Evolutionary conservation across 768 basidiomycete species (phyloP).

Genomic region (Leccinum truebloodii): DNA sequence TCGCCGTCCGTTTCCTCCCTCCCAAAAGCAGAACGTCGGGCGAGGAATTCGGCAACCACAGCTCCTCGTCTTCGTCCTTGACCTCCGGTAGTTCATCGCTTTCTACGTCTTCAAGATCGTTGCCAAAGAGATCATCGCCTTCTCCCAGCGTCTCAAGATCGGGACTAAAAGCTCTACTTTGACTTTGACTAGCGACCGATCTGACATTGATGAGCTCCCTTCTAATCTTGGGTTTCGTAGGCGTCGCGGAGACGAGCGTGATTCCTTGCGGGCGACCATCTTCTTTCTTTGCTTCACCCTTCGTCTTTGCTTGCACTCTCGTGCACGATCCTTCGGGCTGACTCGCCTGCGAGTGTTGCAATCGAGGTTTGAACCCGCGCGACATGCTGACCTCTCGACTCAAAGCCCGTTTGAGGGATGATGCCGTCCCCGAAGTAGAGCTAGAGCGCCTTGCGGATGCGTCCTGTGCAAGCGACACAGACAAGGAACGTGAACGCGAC

Average conservation of each 20-base stretch:
- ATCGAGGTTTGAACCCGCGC: constrained; percentile 58
- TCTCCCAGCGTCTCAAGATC: constrained; percentile 1
- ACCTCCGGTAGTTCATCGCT: constrained; percentile 6
- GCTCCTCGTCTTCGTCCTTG: constrained; percentile 39
- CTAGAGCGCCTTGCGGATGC: constrained; percentile 40
- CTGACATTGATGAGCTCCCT: constrained; percentile 8
- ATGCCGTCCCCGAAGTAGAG: constrained; percentile 34
- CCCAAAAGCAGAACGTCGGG: constrained; percentile 42
- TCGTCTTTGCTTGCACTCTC: constrained; percentile 16
- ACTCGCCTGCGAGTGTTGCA: constrained; percentile 14
- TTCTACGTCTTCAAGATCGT: constrained; percentile 1
- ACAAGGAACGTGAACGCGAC: constrained; percentile 61
- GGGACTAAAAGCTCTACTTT: constrained; percentile 7
- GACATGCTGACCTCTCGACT: constrained; percentile 79
- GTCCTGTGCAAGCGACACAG: constrained; percentile 70
- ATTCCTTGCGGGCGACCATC: constrained; percentile 16
- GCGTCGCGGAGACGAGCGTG: constrained; percentile 57
- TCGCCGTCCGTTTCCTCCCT: constrained; percentile 22
- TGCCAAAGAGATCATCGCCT: not conserved
- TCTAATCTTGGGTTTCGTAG: constrained; percentile 39
- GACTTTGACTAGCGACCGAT: constrained; percentile 10
- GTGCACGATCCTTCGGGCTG: constrained; percentile 18
- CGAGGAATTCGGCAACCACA: constrained; percentile 42
- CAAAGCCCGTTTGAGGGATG: constrained; percentile 53
- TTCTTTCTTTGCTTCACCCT: constrained; percentile 9